Base-by-base conservation (phyloP, 148 eudicot species). In the Pharnaceum exiguum region DNA sequence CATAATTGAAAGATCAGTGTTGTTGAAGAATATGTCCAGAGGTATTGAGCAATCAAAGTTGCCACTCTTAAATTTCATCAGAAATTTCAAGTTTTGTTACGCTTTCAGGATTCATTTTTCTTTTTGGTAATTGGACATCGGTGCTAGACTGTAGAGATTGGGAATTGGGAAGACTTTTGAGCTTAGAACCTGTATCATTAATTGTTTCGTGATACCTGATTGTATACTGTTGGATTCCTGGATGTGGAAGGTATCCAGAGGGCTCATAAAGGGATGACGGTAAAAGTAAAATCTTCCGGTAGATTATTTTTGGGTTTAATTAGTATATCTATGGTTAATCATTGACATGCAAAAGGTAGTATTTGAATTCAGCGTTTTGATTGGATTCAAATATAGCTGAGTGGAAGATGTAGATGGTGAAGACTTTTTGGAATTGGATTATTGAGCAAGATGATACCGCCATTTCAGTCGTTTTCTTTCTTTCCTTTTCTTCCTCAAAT, bases 121-220 rank as follows among this genome's bases (percentile, higher is more conserved):
- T 65, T 74, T 65, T 65, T n/a, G n/a, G n/a, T n/a, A n/a, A 65
- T 57, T 46, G 64, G 73, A 51, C 63, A 64, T 48, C 71, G 63
- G 51, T 68, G 59, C 72, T 44, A 51, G 67, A 54, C 72, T 53
- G 11, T 47, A 62, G 63, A 47, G 73, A 65, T 59, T 55, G 69
- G 55, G 39, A 58, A 17, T 24, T 22, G 42, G 35, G 15, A 50
- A n/a, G 56, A 36, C 18, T 39, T 18, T 31, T 1, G 51, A 23
- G 16, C 21, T 55, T 46, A 35, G 46, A 29, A 47, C 22, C 30
- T 22, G 63, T 48, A 66, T 66, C 63, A 57, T 49, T 49, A 13
- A 2, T 40, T 4, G 17, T 29, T 67, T 42, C 39, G 33, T 54
- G 63, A 57, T 40, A 46, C 19, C 27, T 54, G 46, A 4, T 40